Evolutionary conservation across 805 yeast genomes (phyloP).

Genomic region (Myxozyma neglecta): DNA sequence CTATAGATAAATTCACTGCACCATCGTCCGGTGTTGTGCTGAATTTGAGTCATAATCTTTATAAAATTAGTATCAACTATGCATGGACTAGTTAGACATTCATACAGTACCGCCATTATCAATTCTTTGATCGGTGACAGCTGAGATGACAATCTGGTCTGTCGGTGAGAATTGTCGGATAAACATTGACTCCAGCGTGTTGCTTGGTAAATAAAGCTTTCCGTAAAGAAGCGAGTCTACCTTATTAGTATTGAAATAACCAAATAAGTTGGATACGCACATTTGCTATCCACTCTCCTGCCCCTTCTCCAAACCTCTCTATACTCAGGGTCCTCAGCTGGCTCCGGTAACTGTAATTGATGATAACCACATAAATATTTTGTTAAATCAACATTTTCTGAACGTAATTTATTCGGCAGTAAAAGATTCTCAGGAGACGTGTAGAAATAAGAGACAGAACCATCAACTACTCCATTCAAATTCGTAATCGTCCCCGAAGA

Average conservation of each 20-base stretch:
- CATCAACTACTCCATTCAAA: conserved; percentile 53
- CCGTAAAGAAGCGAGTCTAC: conserved; percentile 66
- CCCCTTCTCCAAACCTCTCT: conserved; percentile 38
- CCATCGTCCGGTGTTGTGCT: conserved; percentile 60
- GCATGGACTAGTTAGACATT: not conserved
- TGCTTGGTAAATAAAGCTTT: conserved; percentile 82
- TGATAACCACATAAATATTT: conserved; percentile 70
- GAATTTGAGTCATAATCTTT: conserved; percentile 67
- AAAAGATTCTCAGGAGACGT: conserved; percentile 47
- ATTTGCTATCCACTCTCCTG: conserved; percentile 33
- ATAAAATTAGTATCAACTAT: conserved; percentile 37
- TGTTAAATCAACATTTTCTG: conserved; percentile 52
- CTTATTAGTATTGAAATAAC: not conserved
- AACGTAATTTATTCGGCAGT: conserved; percentile 7
- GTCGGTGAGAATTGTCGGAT: conserved; percentile 59
- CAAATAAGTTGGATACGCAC: conserved; percentile 6
- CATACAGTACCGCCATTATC: conserved; percentile 50
- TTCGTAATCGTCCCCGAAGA: conserved; percentile 61
- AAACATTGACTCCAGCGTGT: conserved; percentile 83
- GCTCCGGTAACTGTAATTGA: conserved; percentile 51
- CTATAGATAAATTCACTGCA: conserved; percentile 77
- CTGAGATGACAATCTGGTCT: conserved; percentile 68
- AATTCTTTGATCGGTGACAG: conserved; percentile 66
- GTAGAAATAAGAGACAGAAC: conserved; percentile 80
- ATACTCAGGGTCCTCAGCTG: conserved; percentile 33